Conservation (phyloP, 371 early-diverging fungal genomes). For the Rhizopus arrhizus region DNA sequence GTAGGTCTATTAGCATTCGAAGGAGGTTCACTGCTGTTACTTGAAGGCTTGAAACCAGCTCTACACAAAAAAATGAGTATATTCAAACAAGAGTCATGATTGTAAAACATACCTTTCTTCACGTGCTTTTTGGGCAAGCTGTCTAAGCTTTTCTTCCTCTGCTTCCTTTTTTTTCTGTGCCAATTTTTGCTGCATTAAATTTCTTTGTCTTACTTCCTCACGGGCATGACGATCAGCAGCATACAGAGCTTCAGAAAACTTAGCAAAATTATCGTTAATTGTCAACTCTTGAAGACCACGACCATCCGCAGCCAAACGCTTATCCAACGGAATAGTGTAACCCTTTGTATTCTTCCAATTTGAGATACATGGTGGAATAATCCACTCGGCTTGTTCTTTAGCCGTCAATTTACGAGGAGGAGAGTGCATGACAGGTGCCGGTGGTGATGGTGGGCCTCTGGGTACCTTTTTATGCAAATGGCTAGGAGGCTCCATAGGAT, state of each 20-base stretch:
- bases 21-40: conserved; percentile 23
- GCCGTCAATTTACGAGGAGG: conserved; percentile 94
- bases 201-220: conserved; percentile 89
- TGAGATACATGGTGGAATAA: conserved; percentile 95
- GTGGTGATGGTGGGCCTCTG: conserved; percentile 87
- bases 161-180: conserved; percentile 93
- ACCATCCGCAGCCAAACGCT: conserved; percentile 96
- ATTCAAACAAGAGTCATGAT: background rate
- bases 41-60: conserved; percentile 45
- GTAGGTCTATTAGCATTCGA: conserved; percentile 41
- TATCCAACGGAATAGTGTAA: conserved; percentile 96
- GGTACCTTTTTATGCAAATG: conserved; percentile 92
- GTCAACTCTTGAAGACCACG: conserved; percentile 90
- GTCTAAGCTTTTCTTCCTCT: conserved; percentile 87
- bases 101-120: conserved; percentile 66
- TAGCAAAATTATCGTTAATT: conserved; percentile 96
- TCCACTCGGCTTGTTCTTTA: conserved; percentile 94
- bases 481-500: conserved; percentile 95
- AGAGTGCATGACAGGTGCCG: conserved; percentile 95
- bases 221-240: conserved; percentile 94
- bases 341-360: conserved; percentile 99
- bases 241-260: conserved; percentile 90
- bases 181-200: conserved; percentile 87
- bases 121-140: conserved; percentile 90
- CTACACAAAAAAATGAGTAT: conserved; percentile 14